Evolutionary conservation across 495 filamentous ascomycete genomes (phyloP), one percentile per base, ranked within the genome.

Genomic region (Talaromyces trachyspermus): DNA sequence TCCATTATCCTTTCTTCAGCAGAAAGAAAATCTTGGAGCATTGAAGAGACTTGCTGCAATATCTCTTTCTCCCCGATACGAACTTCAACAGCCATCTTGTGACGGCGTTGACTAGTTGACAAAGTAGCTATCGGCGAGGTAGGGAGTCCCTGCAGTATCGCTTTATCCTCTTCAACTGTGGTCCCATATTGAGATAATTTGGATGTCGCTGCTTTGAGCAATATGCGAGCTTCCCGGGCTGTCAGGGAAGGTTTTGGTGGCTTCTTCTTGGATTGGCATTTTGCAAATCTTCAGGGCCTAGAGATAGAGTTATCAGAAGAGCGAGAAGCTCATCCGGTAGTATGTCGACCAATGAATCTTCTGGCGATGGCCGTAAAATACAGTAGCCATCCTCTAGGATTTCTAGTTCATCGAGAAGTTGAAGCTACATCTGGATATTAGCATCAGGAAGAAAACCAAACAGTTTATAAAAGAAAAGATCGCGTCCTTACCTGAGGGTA

Each of bases 41-140:
- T 59, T 27, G 61, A 60, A 22, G 52, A 50, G 12, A 66, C 69
- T 73, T 57, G 68, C 67, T 67, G 71, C 59, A 60, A 80, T n/a
- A 95, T 68, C 46, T 75, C 67, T 58, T 94, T 95, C 64, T 95
- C 90, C 7, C 89, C 90, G 27, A 81, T 63, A 38, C 89, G 78
- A 27, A 95, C 85, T 50, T 85, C 69, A 3, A 88, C 54, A 0
- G 89, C 89, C 82, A 88, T 89, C 35, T 60, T 72, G 30, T 54
- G 66, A 41, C 84, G 66, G 4, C 64, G 60, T 11, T 51, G 14
- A 5, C 56, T 58, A 27, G 36, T 57, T 15, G 64, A 59, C 29
- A 61, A 45, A 5, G 57, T 47, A 25, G 56, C n/a, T n/a, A n/a
- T n/a, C n/a, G n/a, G 46, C 4, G 51, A 32, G 2, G 59, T 54